Evolutionary conservation across 2,329 filamentous ascomycete species (phyloP), one percentile per base, ranked within the genome.

Genomic region (Talaromyces sp.): DNA sequence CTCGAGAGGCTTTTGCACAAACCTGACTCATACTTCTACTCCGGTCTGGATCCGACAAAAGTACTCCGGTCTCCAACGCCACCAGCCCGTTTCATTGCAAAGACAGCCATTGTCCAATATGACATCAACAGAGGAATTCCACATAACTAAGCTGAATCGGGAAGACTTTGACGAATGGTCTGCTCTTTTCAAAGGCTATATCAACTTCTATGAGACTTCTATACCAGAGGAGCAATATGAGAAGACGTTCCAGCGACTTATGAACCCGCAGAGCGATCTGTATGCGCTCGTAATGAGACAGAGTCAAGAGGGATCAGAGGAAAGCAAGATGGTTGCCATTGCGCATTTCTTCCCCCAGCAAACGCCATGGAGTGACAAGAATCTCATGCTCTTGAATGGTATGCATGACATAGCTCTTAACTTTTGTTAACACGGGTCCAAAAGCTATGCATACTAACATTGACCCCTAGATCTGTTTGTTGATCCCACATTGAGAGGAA

Each of bases 261-360:
- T 52, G 7, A 22, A 52, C 16, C 9, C 50, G 2, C 16, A 48
- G 6, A 43, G 16, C 17, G 50, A 52, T n/a, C 17, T 52, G 4
- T 36, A 44, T 20, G 50, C 45, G 7, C 17, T 52, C 11, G 50
- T 49, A 7, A 53, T 49, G 51, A 40, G 45, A 43, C 39, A 49
- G 33, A 32, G 45, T 41, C 32, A 32, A 24, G 20, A 11, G 27
- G 46, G 19, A 16, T 49, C 46, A 1, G 32, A 17, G 3, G 41
- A 49, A 16, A 36, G 40, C 40, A 53, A 53, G 24, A 49, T 53
- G 47, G 42, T 49, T n/a, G 46, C 40, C 7, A 45, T 53, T 33
- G 51, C 51, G 16, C 51, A 53, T 22, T 53, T 49, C 22, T 53
- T 53, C 40, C 51, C 45, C 8, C 37, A 48, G n/a, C 51, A 53